phyloP scores from a whole-genome alignment of 352 stramenopile genomes.

The Globisporangium splendens region DNA sequence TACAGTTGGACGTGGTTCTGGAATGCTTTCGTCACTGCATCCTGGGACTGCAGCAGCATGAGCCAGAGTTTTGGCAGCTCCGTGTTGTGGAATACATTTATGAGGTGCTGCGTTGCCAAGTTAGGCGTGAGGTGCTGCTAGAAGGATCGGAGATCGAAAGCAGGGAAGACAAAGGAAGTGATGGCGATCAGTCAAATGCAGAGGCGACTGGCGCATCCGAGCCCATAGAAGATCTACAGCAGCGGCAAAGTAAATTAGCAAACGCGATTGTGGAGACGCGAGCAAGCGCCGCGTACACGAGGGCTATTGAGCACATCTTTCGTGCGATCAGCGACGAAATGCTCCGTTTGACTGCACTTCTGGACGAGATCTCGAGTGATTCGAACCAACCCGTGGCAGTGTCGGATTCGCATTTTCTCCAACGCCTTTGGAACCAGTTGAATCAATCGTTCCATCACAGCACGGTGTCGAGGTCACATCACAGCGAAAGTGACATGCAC shows the following conservation, averaged over 20 bases:
- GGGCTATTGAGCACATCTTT: conserved; percentile 7
- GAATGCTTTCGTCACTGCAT: conserved; percentile 30
- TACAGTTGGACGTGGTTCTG: conserved; percentile 27
- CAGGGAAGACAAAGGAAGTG: background rate
- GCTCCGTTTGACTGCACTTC: conserved; percentile 2
- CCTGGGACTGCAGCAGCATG: conserved; percentile 22
- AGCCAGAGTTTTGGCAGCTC: conserved; percentile 59
- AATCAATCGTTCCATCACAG: background rate
- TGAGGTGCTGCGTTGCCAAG: conserved; percentile 14
- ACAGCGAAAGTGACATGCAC: background rate
- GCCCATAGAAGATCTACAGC: background rate
- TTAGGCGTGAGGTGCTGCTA: background rate
- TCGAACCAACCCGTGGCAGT: background rate
- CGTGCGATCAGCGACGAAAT: conserved; percentile 4
- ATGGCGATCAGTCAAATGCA: background rate
- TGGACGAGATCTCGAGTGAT: background rate
- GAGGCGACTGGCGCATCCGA: background rate
- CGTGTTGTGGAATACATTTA: conserved; percentile 39
- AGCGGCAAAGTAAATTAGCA: background rate
- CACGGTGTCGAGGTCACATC: background rate
- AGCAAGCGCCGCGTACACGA: background rate
- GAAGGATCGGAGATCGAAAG: background rate
- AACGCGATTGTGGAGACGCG: background rate
- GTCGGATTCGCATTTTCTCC: conserved; percentile 3
- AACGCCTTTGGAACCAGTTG: conserved; percentile 5